These are phyloP conservation scores for Moesziomyces globuligerus DNA, from an alignment of 1,284 basidiomycete species.

Conservation along the genomic window DNA sequence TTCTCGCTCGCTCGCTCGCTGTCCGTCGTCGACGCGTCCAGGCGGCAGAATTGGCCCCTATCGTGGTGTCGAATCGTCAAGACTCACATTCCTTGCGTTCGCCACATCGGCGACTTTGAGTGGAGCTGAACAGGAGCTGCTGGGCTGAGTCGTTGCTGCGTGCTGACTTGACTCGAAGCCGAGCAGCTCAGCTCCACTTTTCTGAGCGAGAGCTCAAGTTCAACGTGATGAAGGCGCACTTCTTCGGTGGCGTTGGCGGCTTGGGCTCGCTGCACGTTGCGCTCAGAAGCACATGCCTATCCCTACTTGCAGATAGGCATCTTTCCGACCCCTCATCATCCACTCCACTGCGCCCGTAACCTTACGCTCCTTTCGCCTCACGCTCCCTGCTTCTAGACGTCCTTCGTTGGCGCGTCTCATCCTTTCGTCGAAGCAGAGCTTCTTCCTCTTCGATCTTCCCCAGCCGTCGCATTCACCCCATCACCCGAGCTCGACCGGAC, in stretches of 20 bases:
- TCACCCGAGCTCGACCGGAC: background rate
- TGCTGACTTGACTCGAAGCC: conserved; percentile 28
- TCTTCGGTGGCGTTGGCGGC: conserved; percentile 6
- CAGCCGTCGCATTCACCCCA: too few species aligned
- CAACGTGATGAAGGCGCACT: background rate
- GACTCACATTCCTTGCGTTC: too few species aligned
- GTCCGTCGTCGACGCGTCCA: too few species aligned
- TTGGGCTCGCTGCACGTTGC: conserved; percentile 10
- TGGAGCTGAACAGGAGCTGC: background rate
- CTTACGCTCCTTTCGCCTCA: background rate
- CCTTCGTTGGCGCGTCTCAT: too few species aligned
- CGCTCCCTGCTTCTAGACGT: too few species aligned
- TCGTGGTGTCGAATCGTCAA: too few species aligned
- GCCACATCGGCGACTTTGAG: conserved; percentile 7
- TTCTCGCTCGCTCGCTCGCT: too few species aligned
- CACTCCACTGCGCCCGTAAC: background rate
- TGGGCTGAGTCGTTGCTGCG: conserved; percentile 8
- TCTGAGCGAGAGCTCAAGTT: background rate
- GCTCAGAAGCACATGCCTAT: background rate
- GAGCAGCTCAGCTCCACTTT: conserved; percentile 13
- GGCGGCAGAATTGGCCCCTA: too few species aligned
- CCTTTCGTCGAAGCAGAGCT: too few species aligned
- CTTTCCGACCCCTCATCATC: background rate
- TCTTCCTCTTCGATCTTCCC: background rate
- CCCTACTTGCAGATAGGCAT: too few species aligned